Evolutionary conservation across 495 filamentous ascomycete species (phyloP), one percentile per base, ranked within the genome.

Genomic region (Rhypophila decipiens): DNA sequence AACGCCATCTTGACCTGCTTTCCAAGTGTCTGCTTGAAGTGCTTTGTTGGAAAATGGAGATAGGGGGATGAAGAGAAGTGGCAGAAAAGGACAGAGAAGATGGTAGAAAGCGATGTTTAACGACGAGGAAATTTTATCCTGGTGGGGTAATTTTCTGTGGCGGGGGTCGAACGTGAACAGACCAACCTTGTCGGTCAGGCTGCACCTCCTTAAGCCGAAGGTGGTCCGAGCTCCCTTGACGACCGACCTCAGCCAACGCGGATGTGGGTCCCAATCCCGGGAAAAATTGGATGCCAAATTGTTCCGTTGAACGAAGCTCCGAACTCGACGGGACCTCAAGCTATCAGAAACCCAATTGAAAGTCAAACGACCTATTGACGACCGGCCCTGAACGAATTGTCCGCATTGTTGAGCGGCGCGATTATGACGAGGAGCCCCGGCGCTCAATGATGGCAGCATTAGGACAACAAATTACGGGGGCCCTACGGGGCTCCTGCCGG

Each of bases 1-100:
- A 97, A 97, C 53, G 84, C 71, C 87, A 91, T 94, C 67, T 74
- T 87, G n/a, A n/a, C n/a, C n/a, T n/a, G n/a, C n/a, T n/a, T n/a
- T n/a, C n/a, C n/a, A n/a, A n/a, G n/a, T n/a, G n/a, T n/a, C n/a
- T 72, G 51, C 58, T 63, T 49, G 46, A n/a, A 50, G 38, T 21
- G 15, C 10, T 22, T 41, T 53, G 47, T 38, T 44, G 42, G 42
- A 17, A 38, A 45, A 42, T 21, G 47, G 54, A 52, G 50, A 29
- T 45, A 49, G 24, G 20, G 51, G 42, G 29, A 34, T 22, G 18
- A n/a, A 38, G 47, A 47, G 42, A 33, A 21, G 34, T 53, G 52
- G 45, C 47, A 41, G 37, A 47, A 45, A 50, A 53, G 46, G 50
- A 47, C 23, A 51, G 45, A 39, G 43, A 36, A 21, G n/a, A 41